Evolutionary conservation across 495 filamentous ascomycete genomes (phyloP), one percentile per base, ranked within the genome.

Genomic region (Penicillium angulare): DNA sequence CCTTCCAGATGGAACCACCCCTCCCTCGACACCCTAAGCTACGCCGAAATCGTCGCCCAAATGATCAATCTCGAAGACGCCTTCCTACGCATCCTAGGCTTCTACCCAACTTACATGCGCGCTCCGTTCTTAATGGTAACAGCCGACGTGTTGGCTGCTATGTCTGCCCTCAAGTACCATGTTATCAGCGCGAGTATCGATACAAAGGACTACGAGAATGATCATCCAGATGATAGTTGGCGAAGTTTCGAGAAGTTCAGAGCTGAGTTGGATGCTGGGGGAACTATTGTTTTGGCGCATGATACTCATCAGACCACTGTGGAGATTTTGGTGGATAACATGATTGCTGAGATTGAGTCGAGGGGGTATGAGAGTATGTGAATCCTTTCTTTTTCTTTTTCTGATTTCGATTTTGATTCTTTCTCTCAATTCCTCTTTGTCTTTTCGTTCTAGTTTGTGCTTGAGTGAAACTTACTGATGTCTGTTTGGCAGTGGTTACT

Each of bases 1-100:
- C 31, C 10, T 2, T 21, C 6, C n/a, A 72, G 68, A 29, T 70
- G 54, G 85, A 81, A 79, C 48, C 89, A 93, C 55, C 63, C 77
- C 67, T 74, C 84, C 73, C 68, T 88, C 54, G 66, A 77, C 55
- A 71, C 74, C 50, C 60, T 81, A 66, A 59, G 76, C 58, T 52
- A 80, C 60, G 52, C 60, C 39, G 49, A 79, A 22, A 79, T 86
- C 48, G 69, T 76, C 1, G 68, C 80, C 20, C 79, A 91, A 58
- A 90, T 93, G 73, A 68, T 74, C 22, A 79, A 77, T 67, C 84
- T 87, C 48, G 87, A 92, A 65, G 81, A 84, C 55, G 83, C 86
- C 3, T 62, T 91, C 34, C 72, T 77, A 34, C 80, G 81, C 38
- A 81, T 90, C 45, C 72, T 90, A 8, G 88, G 88, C 13, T 80